Conservation (phyloP, 768 basidiomycete species). For the Glaciozyma martinii region DNA sequence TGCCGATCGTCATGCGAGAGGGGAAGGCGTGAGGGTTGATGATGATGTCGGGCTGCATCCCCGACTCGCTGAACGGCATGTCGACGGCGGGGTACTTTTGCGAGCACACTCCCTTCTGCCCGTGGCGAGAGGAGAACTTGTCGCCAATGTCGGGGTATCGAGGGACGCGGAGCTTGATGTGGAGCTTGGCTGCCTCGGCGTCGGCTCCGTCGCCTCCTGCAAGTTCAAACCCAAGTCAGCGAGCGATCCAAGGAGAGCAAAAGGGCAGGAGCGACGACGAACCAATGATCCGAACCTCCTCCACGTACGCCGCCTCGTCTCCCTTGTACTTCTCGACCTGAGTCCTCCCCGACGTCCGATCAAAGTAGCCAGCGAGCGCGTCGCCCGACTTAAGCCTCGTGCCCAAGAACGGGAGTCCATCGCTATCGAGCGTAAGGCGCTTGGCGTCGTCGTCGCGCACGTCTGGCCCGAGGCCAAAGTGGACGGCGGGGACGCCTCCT, state of each 20-base stretch:
- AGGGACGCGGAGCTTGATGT: conserved; percentile 84
- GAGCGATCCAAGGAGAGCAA: not conserved
- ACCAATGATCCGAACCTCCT: conserved; percentile 86
- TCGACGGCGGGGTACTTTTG: conserved; percentile 97
- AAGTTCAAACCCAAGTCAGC: not conserved
- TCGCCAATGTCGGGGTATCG: conserved; percentile 96
- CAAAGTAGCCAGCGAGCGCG: conserved; percentile 73
- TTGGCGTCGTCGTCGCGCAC: conserved; percentile 49
- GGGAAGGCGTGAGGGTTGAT: conserved; percentile 99
- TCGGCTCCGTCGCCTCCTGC: conserved; percentile 79
- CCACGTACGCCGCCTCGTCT: conserved; percentile 80
- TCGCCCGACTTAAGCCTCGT: conserved; percentile 61
- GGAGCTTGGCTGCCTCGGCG: conserved; percentile 79
- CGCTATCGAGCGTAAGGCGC: conserved; percentile 56
- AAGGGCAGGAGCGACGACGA: conserved; percentile 31
- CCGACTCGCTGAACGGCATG: conserved; percentile 98
- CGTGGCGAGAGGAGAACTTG: conserved; percentile 98
- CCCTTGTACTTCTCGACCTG: conserved; percentile 91
- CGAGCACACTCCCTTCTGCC: conserved; percentile 98
- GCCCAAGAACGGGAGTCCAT: conserved; percentile 79
- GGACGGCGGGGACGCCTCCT: conserved; percentile 60
- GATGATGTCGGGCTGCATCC: conserved; percentile 97
- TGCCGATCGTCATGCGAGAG: conserved; percentile 98
- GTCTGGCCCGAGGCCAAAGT: conserved; percentile 76
- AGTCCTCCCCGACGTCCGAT: conserved; percentile 74